Base-by-base conservation (phyloP, 2,329 filamentous ascomycete genomes). In the Colletotrichum truncatum region DNA sequence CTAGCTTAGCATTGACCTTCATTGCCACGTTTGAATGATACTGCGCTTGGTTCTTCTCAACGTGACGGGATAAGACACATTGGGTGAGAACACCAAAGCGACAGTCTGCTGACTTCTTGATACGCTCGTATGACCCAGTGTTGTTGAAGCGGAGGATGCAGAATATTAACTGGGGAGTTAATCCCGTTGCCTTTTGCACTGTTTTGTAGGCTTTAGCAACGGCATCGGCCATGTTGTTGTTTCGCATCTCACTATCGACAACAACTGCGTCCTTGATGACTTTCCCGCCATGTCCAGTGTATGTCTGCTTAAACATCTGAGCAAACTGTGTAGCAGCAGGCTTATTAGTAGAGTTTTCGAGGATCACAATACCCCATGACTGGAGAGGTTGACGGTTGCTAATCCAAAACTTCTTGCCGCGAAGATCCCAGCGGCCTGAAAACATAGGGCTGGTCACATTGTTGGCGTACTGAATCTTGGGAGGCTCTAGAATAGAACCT, bases 1-100 rank as follows among this genome's bases (percentile, higher is more conserved):
- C 96, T 3, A 99, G 86, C 81, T 99, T 99, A 4, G 93, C 92
- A 72, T 99, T 98, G 69, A 99, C 89, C 81, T 99, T 99, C 93
- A 99, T 96, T 68, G 89, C 87, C 0, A 99, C 93, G 67, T 99
- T 99, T 1, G 93, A 96, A 72, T 93, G 91, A 78, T 98, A 98
- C 72, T 99, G 96, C 0, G 85, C 85, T 21, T 91, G 88, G 14
- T 87, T 87, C 74, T 91, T 91, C 36, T 80, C 72, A 1, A 95
- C 92, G 64, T 97, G 91, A 0, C 80, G 80, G 3, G 84, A 81
- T 69, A 94, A 90, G n/a, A 98, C 74, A 67, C 94, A 91, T 75
- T 98, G 96, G 0, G 93, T 93, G 0, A 93, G 84, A 12, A 94
- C 86, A n/a, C 91, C 94, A 69, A 89, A 94, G 32, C 93, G 90